Evolutionary conservation across 345 rosid species (phyloP).

Genomic region (Rhodomyrtus tomentosa): DNA sequence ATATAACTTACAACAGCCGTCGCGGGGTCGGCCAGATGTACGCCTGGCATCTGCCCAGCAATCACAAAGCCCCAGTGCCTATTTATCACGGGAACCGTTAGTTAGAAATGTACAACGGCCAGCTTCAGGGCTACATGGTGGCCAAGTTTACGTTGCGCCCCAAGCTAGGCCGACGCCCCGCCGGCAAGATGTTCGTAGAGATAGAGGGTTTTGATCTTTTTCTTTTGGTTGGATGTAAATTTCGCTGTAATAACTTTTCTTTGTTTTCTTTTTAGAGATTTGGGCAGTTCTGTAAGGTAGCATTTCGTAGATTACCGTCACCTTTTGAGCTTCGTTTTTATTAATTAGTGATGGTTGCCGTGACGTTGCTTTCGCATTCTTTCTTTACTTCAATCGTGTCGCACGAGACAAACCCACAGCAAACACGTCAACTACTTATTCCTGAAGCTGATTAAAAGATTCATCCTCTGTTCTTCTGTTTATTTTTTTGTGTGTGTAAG

Average conservation of each 20-base stretch:
- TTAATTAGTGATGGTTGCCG: not conserved
- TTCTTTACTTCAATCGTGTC: not conserved
- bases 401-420: too few species aligned
- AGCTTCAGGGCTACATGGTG: not conserved
- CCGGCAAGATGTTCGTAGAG: conserved; percentile 34
- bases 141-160: not conserved
- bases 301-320: not conserved
- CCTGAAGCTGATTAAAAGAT: not conserved
- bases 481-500: too few species aligned
- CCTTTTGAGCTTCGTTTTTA: not conserved
- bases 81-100: not conserved
- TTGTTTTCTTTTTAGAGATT: not conserved
- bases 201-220: conserved; percentile 23
- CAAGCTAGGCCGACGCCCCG: conserved; percentile 22
- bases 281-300: not conserved
- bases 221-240: conserved; percentile 3
- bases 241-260: not conserved
- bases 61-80: conserved; percentile 2
- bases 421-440: not conserved
- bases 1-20: not conserved
- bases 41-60: conserved; percentile 2
- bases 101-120: not conserved
- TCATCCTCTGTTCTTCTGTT: not conserved
- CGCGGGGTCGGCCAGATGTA: not conserved
- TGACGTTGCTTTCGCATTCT: not conserved